These are phyloP conservation scores for Xylaria sp. DNA, from an alignment of 2,329 filamentous ascomycete species.

Conservation along the genomic window DNA sequence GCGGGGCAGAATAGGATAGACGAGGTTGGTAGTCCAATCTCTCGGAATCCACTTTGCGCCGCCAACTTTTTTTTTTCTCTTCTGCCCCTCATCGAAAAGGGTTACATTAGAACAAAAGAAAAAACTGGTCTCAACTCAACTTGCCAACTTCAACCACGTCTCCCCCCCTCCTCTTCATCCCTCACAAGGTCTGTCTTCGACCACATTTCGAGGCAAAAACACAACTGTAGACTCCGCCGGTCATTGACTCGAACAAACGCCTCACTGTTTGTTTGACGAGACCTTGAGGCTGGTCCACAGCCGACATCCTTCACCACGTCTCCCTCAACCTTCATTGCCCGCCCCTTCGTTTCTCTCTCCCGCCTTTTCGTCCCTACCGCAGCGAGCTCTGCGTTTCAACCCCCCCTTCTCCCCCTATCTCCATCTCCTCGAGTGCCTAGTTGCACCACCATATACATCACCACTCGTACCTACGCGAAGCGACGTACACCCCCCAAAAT, in stretches of 20 bases:
- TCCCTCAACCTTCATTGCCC: conserved; percentile 50
- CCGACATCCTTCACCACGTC: conserved; percentile 57
- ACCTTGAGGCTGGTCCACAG: conserved; percentile 53
- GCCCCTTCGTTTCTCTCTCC: conserved; percentile 64
- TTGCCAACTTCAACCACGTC: not conserved
- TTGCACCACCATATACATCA: conserved; percentile 58
- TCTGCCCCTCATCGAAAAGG: conserved; percentile 38
- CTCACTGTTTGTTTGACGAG: conserved; percentile 27
- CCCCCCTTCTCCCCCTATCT: conserved; percentile 44
- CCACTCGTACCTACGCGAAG: conserved; percentile 67
- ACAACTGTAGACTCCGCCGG: not conserved
- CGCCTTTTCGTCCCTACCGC: conserved; percentile 64
- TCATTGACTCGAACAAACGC: conserved; percentile 42
- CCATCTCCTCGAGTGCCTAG: conserved; percentile 56
- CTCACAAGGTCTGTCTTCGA: conserved; percentile 39
- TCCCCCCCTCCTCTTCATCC: not conserved
- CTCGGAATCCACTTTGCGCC: conserved; percentile 41
- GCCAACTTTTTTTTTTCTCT: conserved; percentile 45
- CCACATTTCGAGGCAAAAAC: conserved; percentile 29
- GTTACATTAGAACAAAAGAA: conserved; percentile 14
- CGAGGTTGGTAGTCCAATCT: conserved; percentile 36
- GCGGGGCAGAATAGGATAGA: conserved; percentile 17
- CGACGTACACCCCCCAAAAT: conserved; percentile 73
- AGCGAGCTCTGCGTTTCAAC: conserved; percentile 73
- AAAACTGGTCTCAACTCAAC: conserved; percentile 15